A percentile compares a stretch with the other conserved stretches of the same genome.
phyloP scores from a whole-genome alignment of 768 basidiomycete genomes.

The Tylopilus subfusipes region DNA sequence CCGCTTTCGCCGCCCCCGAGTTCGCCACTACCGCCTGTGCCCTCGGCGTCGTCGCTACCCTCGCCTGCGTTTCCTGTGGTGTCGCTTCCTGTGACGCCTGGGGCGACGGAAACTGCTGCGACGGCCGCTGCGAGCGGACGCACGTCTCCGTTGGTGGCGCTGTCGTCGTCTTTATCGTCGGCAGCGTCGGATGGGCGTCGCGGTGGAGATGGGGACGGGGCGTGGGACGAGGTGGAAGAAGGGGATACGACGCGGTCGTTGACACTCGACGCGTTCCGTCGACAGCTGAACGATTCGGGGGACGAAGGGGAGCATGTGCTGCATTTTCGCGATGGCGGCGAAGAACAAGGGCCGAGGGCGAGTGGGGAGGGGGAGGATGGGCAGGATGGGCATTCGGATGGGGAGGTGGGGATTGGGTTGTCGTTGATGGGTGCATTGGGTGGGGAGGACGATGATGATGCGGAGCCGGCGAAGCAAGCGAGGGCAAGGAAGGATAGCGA shows the following conservation, averaged over 20 bases:
- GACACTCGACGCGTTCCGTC: conserved; percentile 26
- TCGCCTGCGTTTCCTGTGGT: conserved; percentile 7
- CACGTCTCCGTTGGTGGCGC: conserved; percentile 14
- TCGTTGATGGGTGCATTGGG: conserved; percentile 55
- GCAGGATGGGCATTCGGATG: conserved; percentile 46
- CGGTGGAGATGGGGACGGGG: not conserved
- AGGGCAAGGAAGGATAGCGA: not conserved
- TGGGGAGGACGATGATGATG: conserved; percentile 27
- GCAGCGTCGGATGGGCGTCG: not conserved
- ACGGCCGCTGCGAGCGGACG: conserved; percentile 15
- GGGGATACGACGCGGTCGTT: conserved; percentile 21
- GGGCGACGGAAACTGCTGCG: conserved; percentile 5
- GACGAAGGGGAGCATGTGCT: conserved; percentile 10
- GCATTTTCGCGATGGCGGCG: too few relatives aligned
- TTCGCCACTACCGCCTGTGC: conserved; percentile 21
- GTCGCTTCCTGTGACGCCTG: conserved; percentile 1
- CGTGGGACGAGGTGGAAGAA: conserved; percentile 13
- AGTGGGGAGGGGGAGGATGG: not conserved
- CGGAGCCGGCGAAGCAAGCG: conserved; percentile 5
- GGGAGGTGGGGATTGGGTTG: conserved; percentile 65
- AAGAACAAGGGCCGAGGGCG: not conserved
- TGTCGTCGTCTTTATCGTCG: conserved; percentile 13
- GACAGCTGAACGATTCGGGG: conserved; percentile 11
- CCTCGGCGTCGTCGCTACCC: conserved; percentile 9
- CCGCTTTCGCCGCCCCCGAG: conserved; percentile 26